Conservation (phyloP, 1,139 yeast species). For the Diutina rugosa region DNA sequence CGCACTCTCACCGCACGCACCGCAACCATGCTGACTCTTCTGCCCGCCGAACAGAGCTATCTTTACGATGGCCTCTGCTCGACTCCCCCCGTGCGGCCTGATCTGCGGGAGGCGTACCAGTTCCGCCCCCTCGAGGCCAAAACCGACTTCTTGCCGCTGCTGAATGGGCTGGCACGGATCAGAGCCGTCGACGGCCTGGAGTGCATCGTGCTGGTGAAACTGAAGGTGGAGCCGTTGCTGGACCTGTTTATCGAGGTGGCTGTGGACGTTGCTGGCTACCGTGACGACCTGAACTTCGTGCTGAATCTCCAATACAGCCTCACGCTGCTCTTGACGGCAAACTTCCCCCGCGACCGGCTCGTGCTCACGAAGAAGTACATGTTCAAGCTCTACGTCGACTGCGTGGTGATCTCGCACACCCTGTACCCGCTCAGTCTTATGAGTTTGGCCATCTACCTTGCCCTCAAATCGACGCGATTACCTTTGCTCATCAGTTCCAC, state of each 20-base stretch:
- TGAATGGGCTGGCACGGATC: conserved; percentile 87
- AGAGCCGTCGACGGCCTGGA: conserved; percentile 84
- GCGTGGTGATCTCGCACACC: conserved; percentile 54
- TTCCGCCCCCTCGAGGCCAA: conserved; percentile 80
- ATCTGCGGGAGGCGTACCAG: conserved; percentile 60
- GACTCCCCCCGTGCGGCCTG: conserved; percentile 64
- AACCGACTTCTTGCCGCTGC: conserved; percentile 67
- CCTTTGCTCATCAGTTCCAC: conserved; percentile 60
- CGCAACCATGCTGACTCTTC: conserved; percentile 10
- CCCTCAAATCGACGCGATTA: conserved; percentile 62
- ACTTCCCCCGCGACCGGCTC: conserved; percentile 37
- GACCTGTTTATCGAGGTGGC: conserved; percentile 53
- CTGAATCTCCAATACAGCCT: conserved; percentile 43
- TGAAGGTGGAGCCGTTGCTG: conserved; percentile 58
- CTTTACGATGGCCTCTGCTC: conserved; percentile 58
- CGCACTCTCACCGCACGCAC: conserved; percentile 17
- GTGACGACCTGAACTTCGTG: conserved; percentile 58
- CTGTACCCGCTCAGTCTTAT: conserved; percentile 67
- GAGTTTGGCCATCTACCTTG: conserved; percentile 69
- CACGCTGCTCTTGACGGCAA: conserved; percentile 29
- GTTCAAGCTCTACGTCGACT: conserved; percentile 66
- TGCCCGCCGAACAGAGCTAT: conserved; percentile 80
- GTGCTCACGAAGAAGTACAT: conserved; percentile 62
- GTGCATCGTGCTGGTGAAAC: conserved; percentile 80
- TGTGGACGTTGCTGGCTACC: conserved; percentile 58